Evolutionary conservation across 2,329 filamentous ascomycete genomes (phyloP).

Genomic region (Phaeosphaeria sp.): DNA sequence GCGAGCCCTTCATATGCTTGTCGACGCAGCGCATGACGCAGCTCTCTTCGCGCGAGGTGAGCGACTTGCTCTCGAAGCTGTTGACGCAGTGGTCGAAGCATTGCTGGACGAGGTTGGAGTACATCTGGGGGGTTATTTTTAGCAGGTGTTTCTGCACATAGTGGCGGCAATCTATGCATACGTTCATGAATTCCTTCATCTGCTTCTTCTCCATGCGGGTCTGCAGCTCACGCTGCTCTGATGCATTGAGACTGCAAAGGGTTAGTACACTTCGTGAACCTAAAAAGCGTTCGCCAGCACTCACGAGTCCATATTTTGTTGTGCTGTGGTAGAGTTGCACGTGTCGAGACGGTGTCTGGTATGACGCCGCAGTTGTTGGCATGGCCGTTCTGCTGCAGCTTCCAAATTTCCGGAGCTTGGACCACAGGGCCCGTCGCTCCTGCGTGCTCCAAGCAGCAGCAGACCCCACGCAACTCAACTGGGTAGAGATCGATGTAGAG

Average conservation of each 20-base stretch:
- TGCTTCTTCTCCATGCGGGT: constrained; percentile 96
- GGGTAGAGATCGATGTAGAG: constrained; percentile 4
- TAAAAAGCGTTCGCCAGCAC: constrained; percentile 4
- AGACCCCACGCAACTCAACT: no score
- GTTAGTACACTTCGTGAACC: constrained; percentile 14
- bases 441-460: background rate
- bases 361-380: constrained; percentile 5
- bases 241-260: constrained; percentile 67
- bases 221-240: constrained; percentile 93
- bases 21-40: constrained; percentile 95
- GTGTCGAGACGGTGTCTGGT: background rate
- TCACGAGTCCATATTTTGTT: constrained; percentile 46
- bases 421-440: background rate
- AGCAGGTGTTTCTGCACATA: background rate
- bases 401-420: constrained; percentile 28
- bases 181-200: constrained; percentile 98
- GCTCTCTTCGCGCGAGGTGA: constrained; percentile 84
- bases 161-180: constrained; percentile 56
- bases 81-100: constrained; percentile 98
- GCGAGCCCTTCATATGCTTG: constrained; percentile 92
- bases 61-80: constrained; percentile 97
- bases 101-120: constrained; percentile 77
- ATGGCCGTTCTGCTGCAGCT: constrained; percentile 16
- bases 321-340: constrained; percentile 1
- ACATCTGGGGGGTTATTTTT: constrained; percentile 60